A percentile compares a stretch with the other conserved stretches of the same genome.
phyloP scores from a whole-genome alignment of 495 filamentous ascomycete genomes.

The Rhypophila decipiens region DNA sequence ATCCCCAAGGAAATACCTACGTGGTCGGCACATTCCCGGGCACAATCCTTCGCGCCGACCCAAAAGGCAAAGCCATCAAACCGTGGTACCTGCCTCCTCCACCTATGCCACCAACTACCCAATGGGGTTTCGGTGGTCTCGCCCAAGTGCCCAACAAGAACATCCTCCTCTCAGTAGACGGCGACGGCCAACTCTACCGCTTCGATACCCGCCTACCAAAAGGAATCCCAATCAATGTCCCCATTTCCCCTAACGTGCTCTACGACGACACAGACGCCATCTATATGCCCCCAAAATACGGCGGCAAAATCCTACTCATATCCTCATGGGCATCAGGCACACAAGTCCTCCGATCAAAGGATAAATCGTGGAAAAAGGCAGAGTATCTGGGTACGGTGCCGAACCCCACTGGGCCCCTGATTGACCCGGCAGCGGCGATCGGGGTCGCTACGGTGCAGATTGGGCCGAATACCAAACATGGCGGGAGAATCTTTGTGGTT shows the following conservation, averaged over 20 bases:
- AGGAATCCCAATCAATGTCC: slow-evolving; percentile 19
- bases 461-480: slow-evolving; percentile 15
- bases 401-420: slow-evolving; percentile 10
- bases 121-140: slow-evolving; percentile 22
- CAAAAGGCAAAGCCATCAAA: slow-evolving; percentile 15
- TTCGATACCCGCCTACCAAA: slow-evolving; percentile 22
- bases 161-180: slow-evolving; percentile 23
- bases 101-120: slow-evolving; percentile 11
- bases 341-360: slow-evolving; percentile 27
- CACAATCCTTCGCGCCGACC: slow-evolving; percentile 19
- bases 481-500: slow-evolving; percentile 18
- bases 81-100: slow-evolving; percentile 23
- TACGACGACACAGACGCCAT: slow-evolving; percentile 25
- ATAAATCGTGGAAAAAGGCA: slow-evolving; percentile 27
- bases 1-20: slow-evolving; percentile 26
- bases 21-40: slow-evolving; percentile 28
- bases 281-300: slow-evolving; percentile 29
- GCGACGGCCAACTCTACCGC: slow-evolving; percentile 20
- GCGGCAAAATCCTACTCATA: slow-evolving; percentile 27
- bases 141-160: slow-evolving; percentile 18
- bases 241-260: slow-evolving; percentile 8
- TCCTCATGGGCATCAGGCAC: slow-evolving; percentile 17
- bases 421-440: slow-evolving; percentile 10
- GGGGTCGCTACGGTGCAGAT: slow-evolving; percentile 25
- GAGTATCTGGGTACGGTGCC: slow-evolving; percentile 29